phyloP scores from a whole-genome alignment of 495 filamentous ascomycete species.

The Neurospora africana region DNA sequence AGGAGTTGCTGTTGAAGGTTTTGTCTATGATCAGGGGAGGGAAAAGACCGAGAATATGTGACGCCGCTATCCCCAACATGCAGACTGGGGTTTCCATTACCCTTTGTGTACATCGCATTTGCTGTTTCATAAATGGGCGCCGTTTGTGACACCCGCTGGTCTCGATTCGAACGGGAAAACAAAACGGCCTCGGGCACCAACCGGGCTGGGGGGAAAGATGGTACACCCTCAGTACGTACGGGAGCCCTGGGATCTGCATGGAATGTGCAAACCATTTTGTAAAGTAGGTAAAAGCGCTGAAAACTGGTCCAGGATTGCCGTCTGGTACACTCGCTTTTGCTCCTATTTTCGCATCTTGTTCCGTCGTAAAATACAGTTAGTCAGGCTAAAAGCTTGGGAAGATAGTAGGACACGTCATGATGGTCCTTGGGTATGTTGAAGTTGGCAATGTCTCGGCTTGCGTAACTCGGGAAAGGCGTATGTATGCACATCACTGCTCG shows the following conservation, averaged over 20 bases:
- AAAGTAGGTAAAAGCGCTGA: not conserved
- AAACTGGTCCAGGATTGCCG: not conserved
- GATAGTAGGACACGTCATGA: not conserved
- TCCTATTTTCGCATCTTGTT: not conserved
- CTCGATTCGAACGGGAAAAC: not conserved
- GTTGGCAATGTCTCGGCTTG: not conserved
- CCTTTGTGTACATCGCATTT: not conserved
- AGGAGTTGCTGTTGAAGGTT: not conserved
- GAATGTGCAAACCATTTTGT: not conserved
- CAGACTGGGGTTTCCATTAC: not conserved
- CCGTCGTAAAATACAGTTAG: not conserved
- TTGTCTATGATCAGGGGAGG: not conserved
- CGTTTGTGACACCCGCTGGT: not conserved
- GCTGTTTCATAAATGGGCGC: not conserved
- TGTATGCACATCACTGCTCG: not conserved
- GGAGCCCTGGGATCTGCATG: not conserved
- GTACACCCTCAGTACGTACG: not conserved
- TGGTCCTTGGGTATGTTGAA: not conserved
- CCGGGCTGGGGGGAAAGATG: not conserved
- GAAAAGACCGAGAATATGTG: not conserved
- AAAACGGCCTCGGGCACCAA: not conserved
- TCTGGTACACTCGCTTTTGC: not conserved
- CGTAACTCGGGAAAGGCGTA: not conserved
- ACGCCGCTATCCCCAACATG: not conserved
- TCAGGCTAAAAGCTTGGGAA: not conserved